Conservation (phyloP, 352 stramenopile genomes). For the Pythium grandisporangium region DNA sequence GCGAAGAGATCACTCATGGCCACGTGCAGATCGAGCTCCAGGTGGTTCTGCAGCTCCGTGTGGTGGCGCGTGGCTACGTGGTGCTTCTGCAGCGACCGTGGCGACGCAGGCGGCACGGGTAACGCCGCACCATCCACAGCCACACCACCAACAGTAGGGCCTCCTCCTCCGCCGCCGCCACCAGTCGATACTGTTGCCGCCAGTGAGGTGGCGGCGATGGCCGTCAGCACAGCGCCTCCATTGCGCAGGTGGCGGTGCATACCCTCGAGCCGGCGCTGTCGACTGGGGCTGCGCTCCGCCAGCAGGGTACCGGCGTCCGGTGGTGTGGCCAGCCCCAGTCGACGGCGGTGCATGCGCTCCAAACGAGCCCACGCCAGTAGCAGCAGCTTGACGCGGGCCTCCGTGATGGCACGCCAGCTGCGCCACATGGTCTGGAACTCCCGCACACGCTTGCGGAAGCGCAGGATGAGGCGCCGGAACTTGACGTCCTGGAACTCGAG, state of each 20-base stretch:
- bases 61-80: constrained; percentile 1
- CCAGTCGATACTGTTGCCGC: constrained; percentile 1
- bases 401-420: constrained; percentile 58
- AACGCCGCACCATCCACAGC: too few species aligned
- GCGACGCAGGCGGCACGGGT: too few species aligned
- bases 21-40: constrained; percentile 41
- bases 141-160: too few species aligned
- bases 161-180: too few species aligned
- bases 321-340: constrained; percentile 12
- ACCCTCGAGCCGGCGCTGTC: constrained; percentile 1
- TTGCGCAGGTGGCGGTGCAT: constrained; percentile 56
- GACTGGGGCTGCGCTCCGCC: background rate
- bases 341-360: constrained; percentile 44
- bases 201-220: constrained; percentile 16
- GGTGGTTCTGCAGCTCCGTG: constrained; percentile 23
- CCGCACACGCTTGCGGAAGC: constrained; percentile 63
- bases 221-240: constrained; percentile 31
- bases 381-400: constrained; percentile 60
- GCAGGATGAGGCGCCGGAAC: constrained; percentile 67
- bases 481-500: constrained; percentile 80
- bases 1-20: constrained; percentile 58
- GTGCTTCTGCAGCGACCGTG: too few species aligned
- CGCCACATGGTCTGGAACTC: constrained; percentile 73
- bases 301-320: background rate
- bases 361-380: constrained; percentile 56